phyloP scores from a whole-genome alignment of 1,139 yeast species.

The Magnusiomyces clavatus region DNA sequence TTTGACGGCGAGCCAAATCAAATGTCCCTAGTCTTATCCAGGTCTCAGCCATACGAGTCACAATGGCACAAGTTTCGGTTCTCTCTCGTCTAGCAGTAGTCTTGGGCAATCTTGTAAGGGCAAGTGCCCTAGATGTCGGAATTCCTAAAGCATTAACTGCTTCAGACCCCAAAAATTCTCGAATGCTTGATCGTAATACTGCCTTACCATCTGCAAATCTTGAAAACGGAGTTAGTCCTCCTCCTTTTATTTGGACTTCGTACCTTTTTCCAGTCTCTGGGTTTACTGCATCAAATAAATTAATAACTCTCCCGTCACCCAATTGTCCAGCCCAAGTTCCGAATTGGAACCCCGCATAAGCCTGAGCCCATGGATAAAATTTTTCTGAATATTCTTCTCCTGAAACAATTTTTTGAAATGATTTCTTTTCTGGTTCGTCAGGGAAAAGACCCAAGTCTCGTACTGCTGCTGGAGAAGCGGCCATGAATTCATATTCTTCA shows the following conservation, averaged over 20 bases:
- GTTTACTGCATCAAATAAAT: slow-evolving; percentile 60
- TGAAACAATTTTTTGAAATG: slow-evolving; percentile 50
- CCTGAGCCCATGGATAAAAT: slow-evolving; percentile 73
- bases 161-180: slow-evolving; percentile 85
- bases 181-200: slow-evolving; percentile 72
- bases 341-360: slow-evolving; percentile 95
- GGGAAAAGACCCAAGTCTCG: slow-evolving; percentile 48
- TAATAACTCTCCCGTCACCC: slow-evolving; percentile 90
- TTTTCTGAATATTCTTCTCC: slow-evolving; percentile 47
- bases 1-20: slow-evolving; percentile 71
- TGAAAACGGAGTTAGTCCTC: slow-evolving; percentile 86
- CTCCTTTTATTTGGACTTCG: slow-evolving; percentile 82
- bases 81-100: slow-evolving; percentile 67
- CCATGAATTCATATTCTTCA: slow-evolving; percentile 42
- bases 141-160: slow-evolving; percentile 73
- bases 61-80: slow-evolving; percentile 79
- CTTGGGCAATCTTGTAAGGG: slow-evolving; percentile 62
- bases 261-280: slow-evolving; percentile 34
- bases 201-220: slow-evolving; percentile 98
- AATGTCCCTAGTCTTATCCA: slow-evolving; percentile 92
- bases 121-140: slow-evolving; percentile 78
- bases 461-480: slow-evolving; percentile 56
- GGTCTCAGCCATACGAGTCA: slow-evolving; percentile 71
- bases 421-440: slow-evolving; percentile 35
- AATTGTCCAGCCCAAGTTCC: slow-evolving; percentile 95